Percentiles rank a stretch among this genome's conserved stretches.
Evolutionary conservation across 2,329 filamentous ascomycete genomes (phyloP).

Genomic region (Colletotrichum aenigma): DNA sequence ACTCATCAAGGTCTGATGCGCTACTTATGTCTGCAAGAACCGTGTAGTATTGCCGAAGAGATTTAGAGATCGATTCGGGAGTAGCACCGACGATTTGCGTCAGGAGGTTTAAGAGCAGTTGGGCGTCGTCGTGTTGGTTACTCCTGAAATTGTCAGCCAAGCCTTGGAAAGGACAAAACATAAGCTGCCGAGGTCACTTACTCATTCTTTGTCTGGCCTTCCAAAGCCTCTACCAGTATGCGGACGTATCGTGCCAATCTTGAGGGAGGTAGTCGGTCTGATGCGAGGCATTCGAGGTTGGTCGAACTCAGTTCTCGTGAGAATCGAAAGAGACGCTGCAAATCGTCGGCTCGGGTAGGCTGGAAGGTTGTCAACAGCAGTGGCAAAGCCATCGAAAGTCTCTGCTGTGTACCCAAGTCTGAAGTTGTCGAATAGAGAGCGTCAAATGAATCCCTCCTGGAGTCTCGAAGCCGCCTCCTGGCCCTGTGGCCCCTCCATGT

Average conservation of each 20-base stretch:
- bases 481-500: slow-evolving; percentile 79
- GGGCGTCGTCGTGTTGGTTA: slow-evolving; percentile 23
- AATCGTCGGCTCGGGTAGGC: slow-evolving; percentile 47
- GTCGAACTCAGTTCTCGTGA: slow-evolving; percentile 44
- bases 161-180: not conserved
- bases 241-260: slow-evolving; percentile 38
- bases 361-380: slow-evolving; percentile 58
- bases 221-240: slow-evolving; percentile 39
- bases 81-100: slow-evolving; percentile 32
- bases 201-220: slow-evolving; percentile 7
- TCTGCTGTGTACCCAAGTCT: slow-evolving; percentile 35
- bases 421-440: slow-evolving; percentile 48
- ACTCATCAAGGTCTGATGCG: not conserved
- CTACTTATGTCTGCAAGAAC: slow-evolving; percentile 40
- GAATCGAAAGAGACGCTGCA: slow-evolving; percentile 50
- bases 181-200: not conserved
- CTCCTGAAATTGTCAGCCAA: slow-evolving; percentile 9
- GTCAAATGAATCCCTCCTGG: slow-evolving; percentile 69
- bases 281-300: slow-evolving; percentile 38
- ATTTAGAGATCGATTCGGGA: slow-evolving; percentile 30
- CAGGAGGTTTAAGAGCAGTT: slow-evolving; percentile 39
- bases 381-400: slow-evolving; percentile 44
- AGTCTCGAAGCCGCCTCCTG: slow-evolving; percentile 61
- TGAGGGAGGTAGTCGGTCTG: slow-evolving; percentile 29
- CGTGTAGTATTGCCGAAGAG: slow-evolving; percentile 41